Evolutionary conservation across 495 filamentous ascomycete species (phyloP).

Genomic region (Aspergillus hancockii): DNA sequence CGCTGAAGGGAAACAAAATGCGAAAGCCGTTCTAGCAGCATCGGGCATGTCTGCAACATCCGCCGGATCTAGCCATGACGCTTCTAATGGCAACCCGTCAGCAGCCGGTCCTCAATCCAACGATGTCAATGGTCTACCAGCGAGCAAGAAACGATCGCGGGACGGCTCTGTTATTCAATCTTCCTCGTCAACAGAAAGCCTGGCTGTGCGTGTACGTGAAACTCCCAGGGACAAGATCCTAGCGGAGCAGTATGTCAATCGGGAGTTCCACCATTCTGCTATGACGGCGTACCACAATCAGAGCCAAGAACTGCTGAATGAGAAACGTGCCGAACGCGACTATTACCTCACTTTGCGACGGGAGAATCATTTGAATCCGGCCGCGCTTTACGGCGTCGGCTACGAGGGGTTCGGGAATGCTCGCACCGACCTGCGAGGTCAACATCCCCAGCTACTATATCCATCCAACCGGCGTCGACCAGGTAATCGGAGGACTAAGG

Average conservation of each 20-base stretch:
- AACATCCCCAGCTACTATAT: slow-evolving; percentile 67
- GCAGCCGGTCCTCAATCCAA: slow-evolving; percentile 28
- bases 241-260: slow-evolving; percentile 74
- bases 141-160: slow-evolving; percentile 59
- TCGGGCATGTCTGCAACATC: slow-evolving; percentile 40
- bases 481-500: slow-evolving; percentile 70
- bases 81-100: slow-evolving; percentile 31
- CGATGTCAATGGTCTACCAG: slow-evolving; percentile 43
- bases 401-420: slow-evolving; percentile 91
- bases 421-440: slow-evolving; percentile 63
- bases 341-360: slow-evolving; percentile 51
- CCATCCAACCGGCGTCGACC: slow-evolving; percentile 69
- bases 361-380: slow-evolving; percentile 56
- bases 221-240: slow-evolving; percentile 55
- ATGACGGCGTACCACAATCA: slow-evolving; percentile 43
- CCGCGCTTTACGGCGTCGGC: slow-evolving; percentile 71
- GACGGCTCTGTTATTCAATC: slow-evolving; percentile 52
- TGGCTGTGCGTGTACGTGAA: slow-evolving; percentile 39
- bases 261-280: slow-evolving; percentile 70
- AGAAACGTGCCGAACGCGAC: slow-evolving; percentile 56
- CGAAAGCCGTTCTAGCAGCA: slow-evolving; percentile 56
- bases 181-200: slow-evolving; percentile 27
- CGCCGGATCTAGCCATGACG: slow-evolving; percentile 27
- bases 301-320: slow-evolving; percentile 48
- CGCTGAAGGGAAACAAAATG: slow-evolving; percentile 58